A percentile compares a stretch with the other conserved stretches of the same genome.
Conservation (phyloP, 2,329 filamentous ascomycete genomes). For the Botrytis sinoallii region DNA sequence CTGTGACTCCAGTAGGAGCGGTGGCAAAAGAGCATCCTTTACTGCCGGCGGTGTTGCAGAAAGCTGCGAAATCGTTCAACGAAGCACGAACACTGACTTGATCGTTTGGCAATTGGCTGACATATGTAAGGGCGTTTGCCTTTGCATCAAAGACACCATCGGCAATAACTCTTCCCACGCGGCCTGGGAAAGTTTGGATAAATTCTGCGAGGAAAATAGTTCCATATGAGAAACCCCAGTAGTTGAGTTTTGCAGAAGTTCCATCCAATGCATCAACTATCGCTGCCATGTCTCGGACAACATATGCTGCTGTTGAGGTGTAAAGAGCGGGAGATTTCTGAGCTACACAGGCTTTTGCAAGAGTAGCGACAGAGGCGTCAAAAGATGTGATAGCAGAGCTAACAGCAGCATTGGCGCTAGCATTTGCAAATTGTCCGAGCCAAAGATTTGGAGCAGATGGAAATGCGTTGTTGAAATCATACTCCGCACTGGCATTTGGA, state of each 20-base stretch:
- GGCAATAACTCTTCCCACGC: slow-evolving; percentile 42
- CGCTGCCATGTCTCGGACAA: slow-evolving; percentile 26
- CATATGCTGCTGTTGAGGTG: slow-evolving; percentile 25
- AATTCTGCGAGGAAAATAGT: slow-evolving; percentile 44
- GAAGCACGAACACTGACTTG: slow-evolving; percentile 21
- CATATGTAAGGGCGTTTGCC: slow-evolving; percentile 41
- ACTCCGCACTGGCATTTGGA: slow-evolving; percentile 20
- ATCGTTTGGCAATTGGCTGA: slow-evolving; percentile 23
- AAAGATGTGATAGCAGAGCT: slow-evolving; percentile 14
- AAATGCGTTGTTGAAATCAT: slow-evolving; percentile 19
- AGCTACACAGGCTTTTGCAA: slow-evolving; percentile 22
- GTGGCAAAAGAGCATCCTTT: slow-evolving; percentile 16
- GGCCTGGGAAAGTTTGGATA: slow-evolving; percentile 43
- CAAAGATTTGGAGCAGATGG: slow-evolving; percentile 24
- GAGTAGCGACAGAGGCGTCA: slow-evolving; percentile 17
- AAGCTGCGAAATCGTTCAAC: slow-evolving; percentile 21
- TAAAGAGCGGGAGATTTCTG: slow-evolving; percentile 24
- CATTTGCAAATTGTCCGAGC: slow-evolving; percentile 22
- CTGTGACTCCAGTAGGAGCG: not conserved
- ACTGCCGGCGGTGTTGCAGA: slow-evolving; percentile 20
- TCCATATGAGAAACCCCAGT: slow-evolving; percentile 51
- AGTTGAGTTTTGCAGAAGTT: slow-evolving; percentile 40
- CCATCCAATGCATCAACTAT: slow-evolving; percentile 20
- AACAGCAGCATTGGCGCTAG: slow-evolving; percentile 9
- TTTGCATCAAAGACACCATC: slow-evolving; percentile 33